phyloP scores from a whole-genome alignment of 2,329 filamentous ascomycete species.

The Hawksworthiomyces lignivorus region DNA sequence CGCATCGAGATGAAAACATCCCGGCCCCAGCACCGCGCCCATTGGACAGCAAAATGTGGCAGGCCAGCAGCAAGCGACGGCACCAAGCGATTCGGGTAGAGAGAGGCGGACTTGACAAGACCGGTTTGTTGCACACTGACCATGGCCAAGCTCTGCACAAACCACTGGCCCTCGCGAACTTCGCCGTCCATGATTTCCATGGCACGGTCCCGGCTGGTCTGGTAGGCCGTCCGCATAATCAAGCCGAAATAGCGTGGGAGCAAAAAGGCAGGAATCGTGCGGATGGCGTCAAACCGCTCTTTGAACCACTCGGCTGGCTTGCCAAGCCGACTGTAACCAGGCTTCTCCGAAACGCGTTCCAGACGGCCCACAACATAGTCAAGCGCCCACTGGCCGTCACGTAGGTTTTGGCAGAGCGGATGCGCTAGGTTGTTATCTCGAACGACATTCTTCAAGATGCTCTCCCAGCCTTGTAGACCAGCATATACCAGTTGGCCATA shows the following conservation, averaged over 20 bases:
- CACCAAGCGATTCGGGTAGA: constrained; percentile 79
- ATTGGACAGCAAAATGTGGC: constrained; percentile 87
- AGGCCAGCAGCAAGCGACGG: constrained; percentile 86
- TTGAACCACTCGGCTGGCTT: constrained; percentile 71
- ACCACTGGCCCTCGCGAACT: constrained; percentile 74
- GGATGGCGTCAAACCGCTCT: constrained; percentile 78
- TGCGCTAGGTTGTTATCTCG: constrained; percentile 86
- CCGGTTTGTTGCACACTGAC: constrained; percentile 89
- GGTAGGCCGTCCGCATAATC: constrained; percentile 79
- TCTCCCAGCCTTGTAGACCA: constrained; percentile 98
- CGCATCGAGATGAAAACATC: constrained; percentile 95
- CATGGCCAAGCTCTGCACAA: constrained; percentile 81
- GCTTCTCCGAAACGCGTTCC: constrained; percentile 58
- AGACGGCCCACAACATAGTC: constrained; percentile 80
- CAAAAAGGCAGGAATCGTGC: constrained; percentile 78
- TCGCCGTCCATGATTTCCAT: constrained; percentile 73
- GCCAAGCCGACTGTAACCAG: constrained; percentile 54
- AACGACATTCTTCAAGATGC: constrained; percentile 75
- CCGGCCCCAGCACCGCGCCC: constrained; percentile 94
- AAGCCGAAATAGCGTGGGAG: constrained; percentile 90
- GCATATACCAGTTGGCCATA: constrained; percentile 85
- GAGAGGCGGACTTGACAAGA: constrained; percentile 78
- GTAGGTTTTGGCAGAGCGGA: constrained; percentile 84
- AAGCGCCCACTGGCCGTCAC: constrained; percentile 84
- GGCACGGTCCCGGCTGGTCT: constrained; percentile 69